Evolutionary conservation across 1,284 basidiomycete genomes (phyloP).

Genomic region (Moesziomyces sp.): DNA sequence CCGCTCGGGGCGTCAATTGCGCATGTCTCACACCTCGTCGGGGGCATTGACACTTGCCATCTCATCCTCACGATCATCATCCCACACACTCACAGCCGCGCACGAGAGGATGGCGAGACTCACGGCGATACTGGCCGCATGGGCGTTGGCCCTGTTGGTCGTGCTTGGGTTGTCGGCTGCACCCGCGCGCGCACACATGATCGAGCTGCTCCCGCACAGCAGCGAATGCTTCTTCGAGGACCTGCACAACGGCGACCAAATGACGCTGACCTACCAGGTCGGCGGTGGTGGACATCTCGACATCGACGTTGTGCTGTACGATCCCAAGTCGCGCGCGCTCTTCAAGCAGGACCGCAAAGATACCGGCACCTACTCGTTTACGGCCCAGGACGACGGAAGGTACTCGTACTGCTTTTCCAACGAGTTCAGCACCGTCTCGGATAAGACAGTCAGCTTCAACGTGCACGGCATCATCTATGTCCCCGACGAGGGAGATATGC

Average conservation of each 20-base stretch:
- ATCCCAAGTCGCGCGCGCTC: conserved; percentile 76
- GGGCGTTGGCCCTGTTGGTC: conserved; percentile 13
- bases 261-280: conserved; percentile 99
- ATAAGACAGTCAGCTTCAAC: conserved; percentile 98
- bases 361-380: conserved; percentile 88
- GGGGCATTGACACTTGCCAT: too few species aligned
- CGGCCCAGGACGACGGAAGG: conserved; percentile 84
- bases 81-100: not conserved
- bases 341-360: conserved; percentile 85
- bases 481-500: conserved; percentile 78
- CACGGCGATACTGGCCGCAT: conserved; percentile 2
- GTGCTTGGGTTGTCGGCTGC: not conserved
- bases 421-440: conserved; percentile 91
- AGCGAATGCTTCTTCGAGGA: conserved; percentile 99
- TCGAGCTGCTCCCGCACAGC: conserved; percentile 77
- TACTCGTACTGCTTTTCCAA: conserved; percentile 99
- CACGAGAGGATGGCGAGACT: conserved; percentile 8
- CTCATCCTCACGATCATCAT: too few species aligned
- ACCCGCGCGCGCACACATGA: conserved; percentile 67
- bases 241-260: conserved; percentile 92
- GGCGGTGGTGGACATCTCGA: conserved; percentile 95
- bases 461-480: conserved; percentile 97
- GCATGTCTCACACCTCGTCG: too few species aligned
- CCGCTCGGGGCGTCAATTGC: too few species aligned
- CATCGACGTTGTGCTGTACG: conserved; percentile 88